Percentiles rank a stretch among this genome's conserved stretches.
These are phyloP conservation scores for Aspergillus tubingensis DNA, from an alignment of 2,329 filamentous ascomycete species.

Conservation along the genomic window DNA sequence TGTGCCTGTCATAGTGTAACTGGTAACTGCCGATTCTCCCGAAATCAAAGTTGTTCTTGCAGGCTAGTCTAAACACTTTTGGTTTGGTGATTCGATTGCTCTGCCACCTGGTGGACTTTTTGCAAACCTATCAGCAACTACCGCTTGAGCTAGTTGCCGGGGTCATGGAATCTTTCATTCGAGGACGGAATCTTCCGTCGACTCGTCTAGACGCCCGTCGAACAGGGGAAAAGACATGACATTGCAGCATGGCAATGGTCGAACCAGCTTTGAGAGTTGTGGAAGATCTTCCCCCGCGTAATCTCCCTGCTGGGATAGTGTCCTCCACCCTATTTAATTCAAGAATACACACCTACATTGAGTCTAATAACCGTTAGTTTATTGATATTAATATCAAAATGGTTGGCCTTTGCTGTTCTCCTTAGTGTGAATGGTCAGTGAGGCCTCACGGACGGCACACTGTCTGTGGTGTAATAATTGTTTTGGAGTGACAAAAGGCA, in stretches of 20 bases:
- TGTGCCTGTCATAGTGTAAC: constrained; percentile 2
- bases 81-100: neutral
- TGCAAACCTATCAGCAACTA: neutral
- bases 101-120: neutral
- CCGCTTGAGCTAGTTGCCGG: neutral
- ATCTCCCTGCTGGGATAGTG: constrained; percentile 9
- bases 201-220: constrained; percentile 9
- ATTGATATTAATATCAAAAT: no score
- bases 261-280: neutral
- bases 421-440: no score
- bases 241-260: constrained; percentile 5
- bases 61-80: neutral
- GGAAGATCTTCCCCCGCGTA: constrained; percentile 21
- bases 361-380: neutral
- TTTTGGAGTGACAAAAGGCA: neutral
- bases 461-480: neutral
- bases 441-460: no score
- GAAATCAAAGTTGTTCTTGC: neutral
- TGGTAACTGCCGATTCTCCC: neutral
- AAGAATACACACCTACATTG: neutral
- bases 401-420: no score
- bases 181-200: constrained; percentile 5
- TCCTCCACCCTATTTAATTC: neutral
- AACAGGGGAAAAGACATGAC: constrained; percentile 3
- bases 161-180: constrained; percentile 4